Evolutionary conservation across 2,329 filamentous ascomycete genomes (phyloP), one percentile per base, ranked within the genome.

Genomic region (Calycina marina): DNA sequence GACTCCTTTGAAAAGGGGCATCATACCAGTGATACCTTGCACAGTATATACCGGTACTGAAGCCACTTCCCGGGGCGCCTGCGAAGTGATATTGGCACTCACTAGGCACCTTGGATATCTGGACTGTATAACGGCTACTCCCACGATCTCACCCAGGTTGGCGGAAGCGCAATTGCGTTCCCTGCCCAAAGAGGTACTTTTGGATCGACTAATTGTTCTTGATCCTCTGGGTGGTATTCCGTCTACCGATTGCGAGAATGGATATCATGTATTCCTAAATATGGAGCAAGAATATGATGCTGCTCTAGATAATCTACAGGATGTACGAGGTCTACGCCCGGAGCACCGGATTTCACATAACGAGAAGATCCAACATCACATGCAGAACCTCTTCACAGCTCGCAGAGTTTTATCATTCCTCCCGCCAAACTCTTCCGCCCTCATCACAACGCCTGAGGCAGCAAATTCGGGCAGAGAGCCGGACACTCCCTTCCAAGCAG

Each of bases 161-260:
- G 56, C 52, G 9, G 56, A 50, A 18, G 51, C 57, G 38, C 56
- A 55, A 31, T 52, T 59, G 29, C 45, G 46, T 33, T 50, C 50
- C 30, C 51, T 63, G 2, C 59, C 58, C 34, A 64, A 66, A 17
- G 56, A 72, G 38, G 68, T 77, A 1, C 68, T 69, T 0, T 59
- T 98, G 4, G 88, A 96, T 50, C 71, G 88, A 20, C 65, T 98
- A 25, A 93, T 98, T 40, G 62, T 98, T 16, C 65, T 98, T 5
- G 90, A 98, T 53, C 76, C 82, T 1, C 58, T 85, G 0, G 90
- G 90, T 3, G 88, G 85, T 0, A 84, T 86, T 28, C 90, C 90
- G 0, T 64, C 82, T 37, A 52, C 66, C 46, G 57, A 65, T 52
- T 54, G 68, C 42, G 59, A 67, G 27, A 58, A 78, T 55, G 70